These are phyloP conservation scores for Tothia fuscella DNA, from an alignment of 2,329 filamentous ascomycete species.

Conservation along the genomic window DNA sequence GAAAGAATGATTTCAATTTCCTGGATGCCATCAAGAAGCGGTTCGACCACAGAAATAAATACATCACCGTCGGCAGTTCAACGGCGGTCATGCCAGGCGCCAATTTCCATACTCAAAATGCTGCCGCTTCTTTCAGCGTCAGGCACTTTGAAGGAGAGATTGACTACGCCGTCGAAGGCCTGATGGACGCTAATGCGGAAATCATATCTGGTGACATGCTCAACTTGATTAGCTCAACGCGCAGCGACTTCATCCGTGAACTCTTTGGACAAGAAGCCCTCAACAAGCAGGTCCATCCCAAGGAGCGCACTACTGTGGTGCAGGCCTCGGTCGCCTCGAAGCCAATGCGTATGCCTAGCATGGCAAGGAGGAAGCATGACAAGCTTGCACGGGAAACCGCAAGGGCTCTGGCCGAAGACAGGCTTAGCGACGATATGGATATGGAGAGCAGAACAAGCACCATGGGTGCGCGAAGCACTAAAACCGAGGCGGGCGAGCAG, in stretches of 20 bases:
- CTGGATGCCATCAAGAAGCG: constrained; percentile 83
- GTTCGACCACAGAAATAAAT: constrained; percentile 88
- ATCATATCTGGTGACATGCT: constrained; percentile 91
- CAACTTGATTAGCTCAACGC: constrained; percentile 80
- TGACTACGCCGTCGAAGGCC: constrained; percentile 75
- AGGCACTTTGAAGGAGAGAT: constrained; percentile 95
- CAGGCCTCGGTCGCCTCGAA: constrained; percentile 95
- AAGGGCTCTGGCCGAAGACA: constrained; percentile 18
- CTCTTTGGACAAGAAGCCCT: constrained; percentile 94
- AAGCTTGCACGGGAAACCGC: constrained; percentile 36
- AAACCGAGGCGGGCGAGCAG: constrained; percentile 46
- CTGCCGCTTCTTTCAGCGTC: constrained; percentile 71
- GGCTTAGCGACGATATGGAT: constrained; percentile 24
- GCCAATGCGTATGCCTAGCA: constrained; percentile 81
- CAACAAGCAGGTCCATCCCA: constrained; percentile 84
- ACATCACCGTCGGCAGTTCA: constrained; percentile 66
- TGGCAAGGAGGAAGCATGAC: constrained; percentile 68
- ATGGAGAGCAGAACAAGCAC: constrained; percentile 24
- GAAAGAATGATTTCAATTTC: constrained; percentile 79
- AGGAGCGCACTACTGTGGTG: constrained; percentile 81
- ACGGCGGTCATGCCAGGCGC: constrained; percentile 71
- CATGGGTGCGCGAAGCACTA: constrained; percentile 21
- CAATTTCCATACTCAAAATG: constrained; percentile 79
- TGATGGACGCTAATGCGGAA: constrained; percentile 93
- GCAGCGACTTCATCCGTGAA: constrained; percentile 76